Conservation (phyloP, 352 stramenopile genomes). For the Aphanomyces invadans region DNA sequence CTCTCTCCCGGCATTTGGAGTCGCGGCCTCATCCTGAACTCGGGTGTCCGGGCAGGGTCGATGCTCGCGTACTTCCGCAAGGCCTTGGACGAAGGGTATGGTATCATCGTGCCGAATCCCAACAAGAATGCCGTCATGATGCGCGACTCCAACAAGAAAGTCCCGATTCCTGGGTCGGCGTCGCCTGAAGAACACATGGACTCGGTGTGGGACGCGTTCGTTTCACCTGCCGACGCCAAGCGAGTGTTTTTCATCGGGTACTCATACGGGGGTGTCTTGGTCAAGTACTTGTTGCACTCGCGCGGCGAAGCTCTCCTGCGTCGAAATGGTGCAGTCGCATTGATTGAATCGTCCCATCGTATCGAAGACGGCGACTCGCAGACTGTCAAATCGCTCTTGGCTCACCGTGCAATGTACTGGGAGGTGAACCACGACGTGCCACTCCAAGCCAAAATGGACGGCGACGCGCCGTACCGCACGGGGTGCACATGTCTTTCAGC, state of each 20-base stretch:
- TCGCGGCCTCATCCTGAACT: conserved; percentile 72
- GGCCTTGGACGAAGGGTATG: conserved; percentile 74
- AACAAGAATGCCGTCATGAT: conserved; percentile 86
- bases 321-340: conserved; percentile 73
- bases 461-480: conserved; percentile 71
- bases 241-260: conserved; percentile 84
- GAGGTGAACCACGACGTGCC: conserved; percentile 63
- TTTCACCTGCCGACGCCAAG: conserved; percentile 41
- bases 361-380: conserved; percentile 81
- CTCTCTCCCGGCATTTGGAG: conserved; percentile 82
- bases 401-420: conserved; percentile 86
- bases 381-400: conserved; percentile 79
- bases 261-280: conserved; percentile 79
- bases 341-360: conserved; percentile 82
- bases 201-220: conserved; percentile 81
- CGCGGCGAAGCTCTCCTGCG: conserved; percentile 80
- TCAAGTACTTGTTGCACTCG: conserved; percentile 85
- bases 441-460: conserved; percentile 71
- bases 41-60: conserved; percentile 75
- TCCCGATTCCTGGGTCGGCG: conserved; percentile 75
- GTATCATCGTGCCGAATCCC: conserved; percentile 82
- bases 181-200: conserved; percentile 85
- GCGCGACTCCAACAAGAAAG: conserved; percentile 65
- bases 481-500: conserved; percentile 77
- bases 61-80: conserved; percentile 88